phyloP scores from a whole-genome alignment of 75 land plant genomes.

The Pinus albicaulis region DNA sequence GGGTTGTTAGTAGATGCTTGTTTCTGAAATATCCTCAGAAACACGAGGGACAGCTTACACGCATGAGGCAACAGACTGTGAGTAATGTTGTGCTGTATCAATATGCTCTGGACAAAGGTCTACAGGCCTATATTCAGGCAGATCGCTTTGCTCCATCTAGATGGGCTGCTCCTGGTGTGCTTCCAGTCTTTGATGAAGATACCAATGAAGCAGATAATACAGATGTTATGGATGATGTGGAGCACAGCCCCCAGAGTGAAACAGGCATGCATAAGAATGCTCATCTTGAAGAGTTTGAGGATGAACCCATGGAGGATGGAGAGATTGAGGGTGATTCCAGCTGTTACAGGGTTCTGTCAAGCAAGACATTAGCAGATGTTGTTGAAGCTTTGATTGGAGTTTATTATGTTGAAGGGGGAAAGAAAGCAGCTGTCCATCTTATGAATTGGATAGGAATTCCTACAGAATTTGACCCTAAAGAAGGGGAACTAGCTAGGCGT shows the following conservation, averaged over 20 bases:
- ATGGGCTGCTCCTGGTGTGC: slow-evolving; percentile 99
- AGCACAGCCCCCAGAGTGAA: slow-evolving; percentile 10
- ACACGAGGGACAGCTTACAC: slow-evolving; percentile 97
- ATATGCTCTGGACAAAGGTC: slow-evolving; percentile 81
- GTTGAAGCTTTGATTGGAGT: slow-evolving; percentile 98
- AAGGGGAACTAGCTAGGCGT: slow-evolving; percentile 31
- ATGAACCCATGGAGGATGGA: slow-evolving; percentile 77
- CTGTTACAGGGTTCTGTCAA: slow-evolving; percentile 94
- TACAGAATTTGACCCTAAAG: slow-evolving; percentile 66
- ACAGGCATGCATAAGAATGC: slow-evolving; percentile 1
- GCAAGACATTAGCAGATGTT: slow-evolving; percentile 98
- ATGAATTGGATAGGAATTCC: slow-evolving; percentile 99
- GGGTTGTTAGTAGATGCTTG: slow-evolving; percentile 96
- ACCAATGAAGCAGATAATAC: slow-evolving; percentile 54
- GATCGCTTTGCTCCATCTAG: slow-evolving; percentile 99
- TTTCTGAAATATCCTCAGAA: slow-evolving; percentile 94
- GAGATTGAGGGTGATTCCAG: slow-evolving; percentile 92
- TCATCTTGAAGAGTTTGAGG: slow-evolving; percentile 39
- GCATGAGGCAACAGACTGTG: slow-evolving; percentile 98
- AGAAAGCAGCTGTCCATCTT: slow-evolving; percentile 80
- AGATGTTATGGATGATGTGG: slow-evolving; percentile 6
- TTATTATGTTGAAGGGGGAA: slow-evolving; percentile 98
- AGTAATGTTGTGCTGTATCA: slow-evolving; percentile 95
- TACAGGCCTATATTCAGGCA: slow-evolving; percentile 96
- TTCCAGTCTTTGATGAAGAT: slow-evolving; percentile 98